Base-by-base conservation (phyloP, 805 yeast genomes). In the Ogataea philodendri region DNA sequence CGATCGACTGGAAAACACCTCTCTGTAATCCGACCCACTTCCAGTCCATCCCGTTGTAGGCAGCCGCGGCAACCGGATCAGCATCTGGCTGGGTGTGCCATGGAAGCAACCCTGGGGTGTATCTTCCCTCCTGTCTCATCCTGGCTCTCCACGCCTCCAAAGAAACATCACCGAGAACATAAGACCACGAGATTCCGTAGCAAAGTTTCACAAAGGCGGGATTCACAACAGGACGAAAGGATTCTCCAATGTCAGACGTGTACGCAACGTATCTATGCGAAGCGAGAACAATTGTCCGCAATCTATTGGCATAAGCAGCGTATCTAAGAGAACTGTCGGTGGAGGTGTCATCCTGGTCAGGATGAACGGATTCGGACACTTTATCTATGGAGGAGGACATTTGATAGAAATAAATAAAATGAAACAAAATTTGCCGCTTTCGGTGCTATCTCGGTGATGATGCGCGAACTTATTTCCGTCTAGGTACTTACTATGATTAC, bases 161-260 rank as follows among this genome's bases (percentile, higher is more conserved):
- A 4, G 77, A 69, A 11, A 83, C 89, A 61, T 85, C 95, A 8
- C 87, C 88, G 7, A 81, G 50, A 15, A 84, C 68, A 53, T 84
- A 84, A 1, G 74, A 62, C 93, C 93, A 85, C 6, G 88, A 79
- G 26, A 84, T 63, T 22, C 78, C 86, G 55, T 84, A 84, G 18
- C 90, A 81, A 3, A 74, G 42, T 9, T 62, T 68, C 13, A 84
- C 93, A n/a, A 81, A 39, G 21, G 49, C 45, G 1, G 89, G 88
- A 49, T 78, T 81, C 4, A 85, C 89, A 8, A 84, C 81, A 1
- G 93, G 93, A 35, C 95, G 69, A 62, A 84, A 85, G 8, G 89
- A 81, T 54, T 84, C 95, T 20, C 95, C 95, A 49, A 84, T 77
- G 55, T 84, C 95, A 0, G 89, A 81, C 2, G 94, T 84, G 60